phyloP scores from a whole-genome alignment of 805 yeast genomes.

The Wickerhamia fluorescens region DNA sequence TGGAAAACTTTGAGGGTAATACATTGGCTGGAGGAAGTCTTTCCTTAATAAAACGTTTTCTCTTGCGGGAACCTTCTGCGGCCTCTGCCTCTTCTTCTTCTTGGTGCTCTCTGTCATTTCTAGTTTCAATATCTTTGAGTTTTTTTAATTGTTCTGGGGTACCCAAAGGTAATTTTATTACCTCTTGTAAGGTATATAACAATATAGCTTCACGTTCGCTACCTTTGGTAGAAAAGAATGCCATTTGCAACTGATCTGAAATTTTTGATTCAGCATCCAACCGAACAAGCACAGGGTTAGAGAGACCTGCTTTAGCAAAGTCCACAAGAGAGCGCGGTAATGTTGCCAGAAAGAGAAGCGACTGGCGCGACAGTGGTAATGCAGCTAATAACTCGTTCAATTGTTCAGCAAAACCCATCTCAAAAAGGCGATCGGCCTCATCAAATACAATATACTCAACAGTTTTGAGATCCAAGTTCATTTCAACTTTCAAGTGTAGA shows the following conservation, averaged over 20 bases:
- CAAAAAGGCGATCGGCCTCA: constrained; percentile 95
- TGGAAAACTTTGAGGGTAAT: constrained; percentile 77
- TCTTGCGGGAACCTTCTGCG: constrained; percentile 25
- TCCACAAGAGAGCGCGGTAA: constrained; percentile 88
- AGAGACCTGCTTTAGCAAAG: constrained; percentile 94
- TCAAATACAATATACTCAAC: constrained; percentile 91
- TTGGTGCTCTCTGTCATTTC: constrained; percentile 50
- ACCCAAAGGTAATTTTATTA: constrained; percentile 78
- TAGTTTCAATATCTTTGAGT: constrained; percentile 41
- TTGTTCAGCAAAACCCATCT: constrained; percentile 93
- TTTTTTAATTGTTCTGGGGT: constrained; percentile 58
- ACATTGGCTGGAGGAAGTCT: constrained; percentile 74
- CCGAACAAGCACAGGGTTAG: constrained; percentile 87
- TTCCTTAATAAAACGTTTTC: constrained; percentile 40
- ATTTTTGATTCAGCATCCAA: constrained; percentile 89
- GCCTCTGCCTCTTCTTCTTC: constrained; percentile 36
- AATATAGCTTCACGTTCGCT: constrained; percentile 88
- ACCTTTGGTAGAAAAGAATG: constrained; percentile 71
- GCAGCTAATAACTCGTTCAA: constrained; percentile 81
- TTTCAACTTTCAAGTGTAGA: constrained; percentile 90
- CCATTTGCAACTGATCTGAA: constrained; percentile 86
- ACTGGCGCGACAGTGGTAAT: constrained; percentile 77
- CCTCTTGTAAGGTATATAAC: constrained; percentile 68
- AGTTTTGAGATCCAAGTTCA: constrained; percentile 76
- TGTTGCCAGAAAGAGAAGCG: constrained; percentile 89